Conservation (phyloP, 345 rosid species). For the Psidium guajava region DNA sequence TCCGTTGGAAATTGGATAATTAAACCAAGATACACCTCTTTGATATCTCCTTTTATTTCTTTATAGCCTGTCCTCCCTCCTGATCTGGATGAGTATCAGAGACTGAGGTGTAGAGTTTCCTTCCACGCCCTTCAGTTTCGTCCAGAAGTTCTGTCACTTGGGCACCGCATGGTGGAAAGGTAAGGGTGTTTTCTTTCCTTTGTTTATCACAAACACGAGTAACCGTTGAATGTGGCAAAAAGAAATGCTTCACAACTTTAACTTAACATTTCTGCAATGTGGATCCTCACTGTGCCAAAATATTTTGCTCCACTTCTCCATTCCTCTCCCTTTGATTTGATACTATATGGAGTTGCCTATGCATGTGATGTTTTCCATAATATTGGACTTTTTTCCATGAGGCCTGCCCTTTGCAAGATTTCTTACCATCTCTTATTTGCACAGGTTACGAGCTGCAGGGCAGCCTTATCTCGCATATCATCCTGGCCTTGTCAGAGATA, state of each 20-base stretch:
- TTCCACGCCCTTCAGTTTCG: slow-evolving; percentile 96
- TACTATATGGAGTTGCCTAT: neutral
- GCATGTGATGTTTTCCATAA: neutral
- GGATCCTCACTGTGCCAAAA: neutral
- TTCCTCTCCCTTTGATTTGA: neutral
- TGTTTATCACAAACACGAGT: neutral
- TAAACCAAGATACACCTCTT: neutral
- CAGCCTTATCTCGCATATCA: slow-evolving; percentile 82
- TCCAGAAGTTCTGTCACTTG: slow-evolving; percentile 67
- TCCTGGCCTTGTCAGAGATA: slow-evolving; percentile 78
- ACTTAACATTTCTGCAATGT: neutral
- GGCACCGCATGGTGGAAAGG: slow-evolving; percentile 81
- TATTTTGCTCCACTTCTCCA: neutral
- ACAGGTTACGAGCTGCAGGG: slow-evolving; percentile 68
- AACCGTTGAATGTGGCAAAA: neutral
- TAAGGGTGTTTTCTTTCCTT: slow-evolving; percentile 9
- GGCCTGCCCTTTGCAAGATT: neutral
- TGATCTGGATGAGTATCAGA: slow-evolving; percentile 75
- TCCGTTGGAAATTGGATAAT: neutral
- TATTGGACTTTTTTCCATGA: neutral
- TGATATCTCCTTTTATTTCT: neutral
- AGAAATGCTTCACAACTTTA: neutral
- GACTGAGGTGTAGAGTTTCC: slow-evolving; percentile 94
- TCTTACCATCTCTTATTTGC: neutral
- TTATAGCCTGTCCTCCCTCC: slow-evolving; percentile 75